Evolutionary conservation across 2,329 filamentous ascomycete genomes (phyloP), one percentile per base, ranked within the genome.

Genomic region (Furcasterigmium furcatum): DNA sequence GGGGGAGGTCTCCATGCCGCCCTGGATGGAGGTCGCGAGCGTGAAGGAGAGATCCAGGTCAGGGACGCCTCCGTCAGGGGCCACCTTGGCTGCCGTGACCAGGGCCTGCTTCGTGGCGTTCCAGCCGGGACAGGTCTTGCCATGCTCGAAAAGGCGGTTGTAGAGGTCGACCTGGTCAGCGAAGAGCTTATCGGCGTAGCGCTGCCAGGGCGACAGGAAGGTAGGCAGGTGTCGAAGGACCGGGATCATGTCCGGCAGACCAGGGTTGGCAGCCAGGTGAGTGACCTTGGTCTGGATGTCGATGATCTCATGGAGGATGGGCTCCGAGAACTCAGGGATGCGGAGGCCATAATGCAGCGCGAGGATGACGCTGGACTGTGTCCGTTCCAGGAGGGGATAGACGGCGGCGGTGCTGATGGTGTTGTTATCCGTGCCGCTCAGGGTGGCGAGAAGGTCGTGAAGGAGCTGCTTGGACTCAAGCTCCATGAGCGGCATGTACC

Each of bases 391-490:
- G n/a, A 61, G 50, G n/a, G 51, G 49, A 14, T 59, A 52, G 41
- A 61, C 60, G 36, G 65, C 58, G 4, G 52, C 43, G 1, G 43
- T 48, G 4, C 20, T 27, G 30, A 43, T 40, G 21, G 25, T 35
- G 13, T 14, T 19, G 4, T 2, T 12, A 10, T 21, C 32, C 2
- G 21, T n/a, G 34, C n/a, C 16, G 12, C 18, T 36, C 4, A 24
- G 9, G 19, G 20, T 22, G 4, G 20, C 6, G 16, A 22, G 20
- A 18, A 8, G 20, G 12, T 75, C 69, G 14, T 57, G 58, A 1
- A 76, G 47, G 1, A 75, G 51, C 42, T 74, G 70, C 44, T 63
- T 68, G 22, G 65, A 69, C 50, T 76, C 74, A 6, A 75, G 58
- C 9, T 73, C 68, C 49, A 74, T 71, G 0, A 77, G 51, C 0